Conservation (phyloP, 768 basidiomycete genomes). For the Lentinula detonsa region DNA sequence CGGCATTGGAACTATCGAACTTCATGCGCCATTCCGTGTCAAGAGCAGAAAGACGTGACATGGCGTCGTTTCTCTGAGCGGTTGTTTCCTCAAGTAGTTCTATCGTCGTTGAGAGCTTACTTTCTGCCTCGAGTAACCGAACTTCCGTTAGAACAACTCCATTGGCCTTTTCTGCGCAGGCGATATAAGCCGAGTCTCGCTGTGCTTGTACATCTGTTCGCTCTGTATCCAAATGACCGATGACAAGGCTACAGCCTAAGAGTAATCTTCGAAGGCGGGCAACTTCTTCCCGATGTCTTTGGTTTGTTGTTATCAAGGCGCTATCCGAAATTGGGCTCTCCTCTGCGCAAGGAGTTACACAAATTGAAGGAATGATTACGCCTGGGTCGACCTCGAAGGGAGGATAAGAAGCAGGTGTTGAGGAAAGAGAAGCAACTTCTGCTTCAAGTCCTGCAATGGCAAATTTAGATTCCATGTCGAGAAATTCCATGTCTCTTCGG, state of each 20-base stretch:
- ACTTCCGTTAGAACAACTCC: slow-evolving; percentile 12
- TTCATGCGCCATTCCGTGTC: slow-evolving; percentile 24
- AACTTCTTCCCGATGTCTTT: slow-evolving; percentile 18
- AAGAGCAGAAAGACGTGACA: slow-evolving; percentile 25
- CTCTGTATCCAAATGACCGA: slow-evolving; percentile 28
- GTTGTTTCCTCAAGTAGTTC: slow-evolving; percentile 32
- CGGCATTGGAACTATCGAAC: slow-evolving; percentile 23
- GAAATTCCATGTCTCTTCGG: slow-evolving; percentile 58
- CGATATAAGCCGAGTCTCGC: background rate
- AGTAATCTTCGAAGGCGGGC: slow-evolving; percentile 21
- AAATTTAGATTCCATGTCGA: slow-evolving; percentile 62
- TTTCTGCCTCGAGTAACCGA: slow-evolving; percentile 19
- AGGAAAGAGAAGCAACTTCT: slow-evolving; percentile 31
- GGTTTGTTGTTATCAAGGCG: background rate
- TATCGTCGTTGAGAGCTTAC: slow-evolving; percentile 24
- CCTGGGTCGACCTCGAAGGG: background rate
- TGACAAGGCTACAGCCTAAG: slow-evolving; percentile 30
- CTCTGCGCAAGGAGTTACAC: background rate
- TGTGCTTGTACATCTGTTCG: background rate
- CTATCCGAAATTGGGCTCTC: background rate
- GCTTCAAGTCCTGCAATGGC: slow-evolving; percentile 52
- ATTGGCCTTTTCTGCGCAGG: slow-evolving; percentile 7
- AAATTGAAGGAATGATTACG: background rate
- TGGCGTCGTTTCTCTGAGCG: slow-evolving; percentile 29
- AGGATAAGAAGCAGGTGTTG: slow-evolving; percentile 11